Evolutionary conservation across 2,329 filamentous ascomycete genomes (phyloP).

Genomic region (Ophiostoma montium): DNA sequence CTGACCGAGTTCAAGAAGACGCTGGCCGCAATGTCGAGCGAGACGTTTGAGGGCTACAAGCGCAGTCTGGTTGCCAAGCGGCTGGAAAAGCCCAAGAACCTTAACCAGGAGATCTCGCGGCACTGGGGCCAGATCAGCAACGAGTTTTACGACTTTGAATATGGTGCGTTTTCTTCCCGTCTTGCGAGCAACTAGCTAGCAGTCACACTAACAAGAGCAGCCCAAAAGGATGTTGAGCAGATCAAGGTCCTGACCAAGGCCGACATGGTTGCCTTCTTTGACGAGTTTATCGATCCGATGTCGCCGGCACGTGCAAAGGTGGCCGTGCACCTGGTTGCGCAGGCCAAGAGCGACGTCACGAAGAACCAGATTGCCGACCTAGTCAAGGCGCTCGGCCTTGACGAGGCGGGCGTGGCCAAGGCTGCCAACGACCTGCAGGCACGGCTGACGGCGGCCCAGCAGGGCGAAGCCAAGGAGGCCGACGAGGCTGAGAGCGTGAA

Average conservation of each 20-base stretch:
- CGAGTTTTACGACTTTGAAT: conserved; percentile 82
- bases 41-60: conserved; percentile 84
- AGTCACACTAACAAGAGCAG: conserved; percentile 25
- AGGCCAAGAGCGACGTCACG: conserved; percentile 37
- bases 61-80: conserved; percentile 75
- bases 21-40: conserved; percentile 61
- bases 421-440: conserved; percentile 22
- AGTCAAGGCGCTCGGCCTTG: conserved; percentile 23
- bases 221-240: conserved; percentile 59
- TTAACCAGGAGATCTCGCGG: conserved; percentile 67
- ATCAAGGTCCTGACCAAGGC: conserved; percentile 63
- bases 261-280: conserved; percentile 70
- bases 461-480: conserved; percentile 31
- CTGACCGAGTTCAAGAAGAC: conserved; percentile 50
- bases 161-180: conserved; percentile 41
- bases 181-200: neutral
- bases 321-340: conserved; percentile 69
- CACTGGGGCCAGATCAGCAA: conserved; percentile 76
- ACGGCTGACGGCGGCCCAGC: conserved; percentile 21
- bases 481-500: conserved; percentile 37
- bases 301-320: conserved; percentile 68
- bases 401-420: conserved; percentile 18
- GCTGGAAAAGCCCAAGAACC: conserved; percentile 83
- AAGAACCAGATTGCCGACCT: conserved; percentile 28
- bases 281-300: conserved; percentile 57